Evolutionary conservation across 169 alveolate species (phyloP), one percentile per base, ranked within the genome.

Genomic region (Babesia divergens): DNA sequence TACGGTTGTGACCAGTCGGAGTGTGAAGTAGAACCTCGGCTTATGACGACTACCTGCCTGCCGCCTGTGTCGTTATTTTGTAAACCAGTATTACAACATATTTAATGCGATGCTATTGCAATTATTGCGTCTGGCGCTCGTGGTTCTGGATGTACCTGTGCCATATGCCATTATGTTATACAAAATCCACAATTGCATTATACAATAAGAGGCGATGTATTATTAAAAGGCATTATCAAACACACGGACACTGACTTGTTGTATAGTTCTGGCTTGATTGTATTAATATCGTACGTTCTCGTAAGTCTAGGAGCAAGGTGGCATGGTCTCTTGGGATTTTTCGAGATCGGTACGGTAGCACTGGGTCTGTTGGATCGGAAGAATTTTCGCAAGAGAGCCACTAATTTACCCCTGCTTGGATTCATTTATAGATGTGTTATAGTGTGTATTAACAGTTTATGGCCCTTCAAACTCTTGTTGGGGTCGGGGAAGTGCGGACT

Each of bases 371-470:
- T 49, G 13, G 88, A 67, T 64, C 83, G 44, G 58, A 80, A 80
- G 42, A 37, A 70, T 18, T 65, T 71, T n/a, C 88, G 68, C 56
- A 80, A 24, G 49, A 80, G 50, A 16, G 70, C 66, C n/a, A 49
- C 70, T 11, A 80, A 46, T 42, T 80, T 80, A 29, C 88, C 88
- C 8, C 72, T 18, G 65, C 88, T 80, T 6, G 71, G 83, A 52
- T 68, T 69, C 88, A 80, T 80, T 53, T 54, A 54, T n/a, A 44
- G 16, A 31, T 54, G n/a, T 22, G 22, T 42, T 7, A 13, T 13
- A 22, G 20, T 24, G 62, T 16, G 47, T 59, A 40, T 8, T 29
- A 2, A 11, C 4, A 32, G 7, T 7, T 50, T 18, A 14, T 16
- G 44, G 11, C 9, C 50, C 16, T 7, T 50, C 8, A 6, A 14